Conservation (phyloP, 306 rosid species). For the Rosa persica region DNA sequence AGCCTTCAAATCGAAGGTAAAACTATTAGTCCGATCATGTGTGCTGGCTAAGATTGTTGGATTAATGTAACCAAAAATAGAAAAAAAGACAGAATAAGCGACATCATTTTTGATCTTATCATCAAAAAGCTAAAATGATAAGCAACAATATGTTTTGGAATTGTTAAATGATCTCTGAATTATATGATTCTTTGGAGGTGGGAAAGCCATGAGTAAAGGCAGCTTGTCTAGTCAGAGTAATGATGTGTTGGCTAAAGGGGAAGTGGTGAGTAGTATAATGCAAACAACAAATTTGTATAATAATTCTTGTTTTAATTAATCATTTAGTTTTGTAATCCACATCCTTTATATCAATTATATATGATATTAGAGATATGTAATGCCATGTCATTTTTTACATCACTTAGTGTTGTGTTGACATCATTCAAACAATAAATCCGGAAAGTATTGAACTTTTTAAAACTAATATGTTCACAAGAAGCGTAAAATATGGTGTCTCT, state of each 20-base stretch:
- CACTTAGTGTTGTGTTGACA: no score
- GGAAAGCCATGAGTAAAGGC: not conserved
- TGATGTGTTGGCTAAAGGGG: not conserved
- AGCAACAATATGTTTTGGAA: not conserved
- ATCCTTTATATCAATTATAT: no score
- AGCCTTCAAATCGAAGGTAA: not conserved
- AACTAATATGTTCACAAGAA: no score
- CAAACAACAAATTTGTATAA: not conserved
- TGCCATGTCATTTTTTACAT: no score
- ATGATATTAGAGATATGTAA: no score
- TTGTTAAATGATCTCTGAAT: conserved; percentile 5
- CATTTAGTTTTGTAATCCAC: not conserved
- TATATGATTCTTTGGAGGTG: conserved; percentile 10
- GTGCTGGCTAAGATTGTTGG: not conserved
- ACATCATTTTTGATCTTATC: not conserved
- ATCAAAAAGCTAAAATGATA: not conserved
- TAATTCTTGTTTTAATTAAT: no score
- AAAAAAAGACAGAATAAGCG: not conserved
- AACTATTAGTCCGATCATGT: not conserved
- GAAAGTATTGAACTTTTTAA: no score
- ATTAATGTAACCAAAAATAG: not conserved
- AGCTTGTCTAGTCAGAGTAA: not conserved
- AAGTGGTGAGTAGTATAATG: not conserved
- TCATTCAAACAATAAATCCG: no score
- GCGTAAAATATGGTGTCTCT: no score